Percentiles rank a stretch among this genome's conserved stretches.
Evolutionary conservation across 2,329 filamentous ascomycete genomes (phyloP).

Genomic region (Fusarium armeniacum): DNA sequence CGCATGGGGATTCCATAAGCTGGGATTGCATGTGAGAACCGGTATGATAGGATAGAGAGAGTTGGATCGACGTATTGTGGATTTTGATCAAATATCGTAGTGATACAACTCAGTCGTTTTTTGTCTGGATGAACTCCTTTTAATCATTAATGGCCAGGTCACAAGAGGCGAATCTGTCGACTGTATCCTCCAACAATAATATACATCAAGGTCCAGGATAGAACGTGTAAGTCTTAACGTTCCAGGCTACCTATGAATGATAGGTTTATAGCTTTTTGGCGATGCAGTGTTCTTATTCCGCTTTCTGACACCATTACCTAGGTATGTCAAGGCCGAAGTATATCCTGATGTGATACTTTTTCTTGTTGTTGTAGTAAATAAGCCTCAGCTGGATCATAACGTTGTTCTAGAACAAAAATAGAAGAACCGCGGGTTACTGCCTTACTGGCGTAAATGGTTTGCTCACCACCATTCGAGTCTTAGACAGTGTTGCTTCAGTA

Average conservation of each 20-base stretch:
- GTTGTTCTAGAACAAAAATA: conserved; percentile 10
- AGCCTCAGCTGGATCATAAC: background rate
- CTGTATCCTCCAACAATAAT: background rate
- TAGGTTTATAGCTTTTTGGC: background rate
- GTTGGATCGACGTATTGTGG: background rate
- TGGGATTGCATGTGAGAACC: background rate
- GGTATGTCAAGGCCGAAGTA: background rate
- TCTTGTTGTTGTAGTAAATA: background rate
- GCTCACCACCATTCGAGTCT: background rate
- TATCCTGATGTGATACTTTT: background rate
- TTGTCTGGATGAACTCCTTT: background rate
- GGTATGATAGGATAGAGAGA: background rate
- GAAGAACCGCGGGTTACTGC: background rate
- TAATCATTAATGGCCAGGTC: background rate
- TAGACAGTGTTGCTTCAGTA: background rate
- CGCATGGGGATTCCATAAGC: background rate
- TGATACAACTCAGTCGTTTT: background rate
- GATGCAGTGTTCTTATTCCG: background rate
- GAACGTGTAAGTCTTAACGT: background rate
- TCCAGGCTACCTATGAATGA: background rate
- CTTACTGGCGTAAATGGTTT: background rate
- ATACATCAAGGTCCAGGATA: background rate
- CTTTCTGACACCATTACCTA: background rate
- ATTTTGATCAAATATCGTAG: background rate
- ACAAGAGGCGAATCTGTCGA: background rate